Evolutionary conservation across 768 basidiomycete species (phyloP).

Genomic region (Termitomyces sp.): DNA sequence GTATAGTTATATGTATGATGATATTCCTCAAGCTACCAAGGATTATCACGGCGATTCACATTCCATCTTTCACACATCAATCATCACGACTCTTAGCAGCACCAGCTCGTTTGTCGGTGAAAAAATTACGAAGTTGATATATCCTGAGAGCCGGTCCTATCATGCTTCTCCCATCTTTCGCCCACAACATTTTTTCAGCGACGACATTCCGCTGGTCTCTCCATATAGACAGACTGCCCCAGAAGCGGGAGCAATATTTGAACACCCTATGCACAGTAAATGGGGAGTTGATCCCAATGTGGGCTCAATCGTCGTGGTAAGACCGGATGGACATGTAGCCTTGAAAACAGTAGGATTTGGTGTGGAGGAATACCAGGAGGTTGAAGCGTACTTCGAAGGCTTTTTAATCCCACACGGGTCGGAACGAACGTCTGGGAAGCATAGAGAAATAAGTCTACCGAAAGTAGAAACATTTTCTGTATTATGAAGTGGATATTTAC

Average conservation of each 20-base stretch:
- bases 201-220: constrained; percentile 12
- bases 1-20: constrained; percentile 11
- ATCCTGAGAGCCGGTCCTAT: background rate
- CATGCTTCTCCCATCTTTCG: constrained; percentile 9
- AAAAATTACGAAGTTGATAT: constrained; percentile 7
- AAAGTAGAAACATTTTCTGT: background rate
- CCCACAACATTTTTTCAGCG: constrained; percentile 12
- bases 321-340: constrained; percentile 11
- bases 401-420: constrained; percentile 4
- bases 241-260: constrained; percentile 10
- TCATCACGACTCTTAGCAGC: constrained; percentile 9
- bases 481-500: background rate
- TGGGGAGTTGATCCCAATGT: constrained; percentile 9
- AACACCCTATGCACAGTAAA: constrained; percentile 13
- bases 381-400: constrained; percentile 9
- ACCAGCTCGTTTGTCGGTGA: constrained; percentile 6
- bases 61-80: constrained; percentile 9
- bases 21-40: constrained; percentile 13
- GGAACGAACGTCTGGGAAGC: background rate
- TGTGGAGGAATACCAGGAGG: constrained; percentile 8
- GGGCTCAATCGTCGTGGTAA: constrained; percentile 11
- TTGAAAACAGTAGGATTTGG: constrained; percentile 9
- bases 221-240: constrained; percentile 12
- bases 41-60: constrained; percentile 7
- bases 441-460: background rate